These are phyloP conservation scores for Yamadazyma sp. DNA, from an alignment of 1,139 yeast genomes.

Conservation along the genomic window DNA sequence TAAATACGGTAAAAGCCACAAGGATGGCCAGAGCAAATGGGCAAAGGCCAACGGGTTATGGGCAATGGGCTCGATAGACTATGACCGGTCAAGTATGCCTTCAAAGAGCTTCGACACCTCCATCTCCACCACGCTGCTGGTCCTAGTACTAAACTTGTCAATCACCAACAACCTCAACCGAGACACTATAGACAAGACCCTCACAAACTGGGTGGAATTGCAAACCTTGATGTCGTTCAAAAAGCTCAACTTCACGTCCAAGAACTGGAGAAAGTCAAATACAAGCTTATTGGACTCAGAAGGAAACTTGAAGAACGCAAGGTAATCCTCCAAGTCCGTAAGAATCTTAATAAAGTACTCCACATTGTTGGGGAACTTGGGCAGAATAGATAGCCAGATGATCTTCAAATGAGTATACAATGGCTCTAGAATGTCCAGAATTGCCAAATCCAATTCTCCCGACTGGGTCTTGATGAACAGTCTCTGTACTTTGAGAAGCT, in stretches of 20 bases:
- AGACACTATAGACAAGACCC: constrained; percentile 47
- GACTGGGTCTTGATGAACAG: constrained; percentile 63
- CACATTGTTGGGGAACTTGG: constrained; percentile 47
- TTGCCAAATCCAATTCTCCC: constrained; percentile 28
- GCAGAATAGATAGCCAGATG: constrained; percentile 54
- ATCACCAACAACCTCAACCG: constrained; percentile 39
- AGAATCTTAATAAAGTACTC: constrained; percentile 61
- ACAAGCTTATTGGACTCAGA: constrained; percentile 7
- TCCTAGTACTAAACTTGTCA: constrained; percentile 8
- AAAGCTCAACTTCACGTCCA: constrained; percentile 13
- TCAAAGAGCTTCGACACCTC: constrained; percentile 42
- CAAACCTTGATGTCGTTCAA: constrained; percentile 16
- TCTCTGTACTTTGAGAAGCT: constrained; percentile 58
- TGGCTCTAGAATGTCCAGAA: constrained; percentile 45
- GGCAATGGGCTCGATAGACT: too few species aligned
- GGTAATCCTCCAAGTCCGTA: constrained; percentile 66
- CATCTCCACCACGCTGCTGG: constrained; percentile 22
- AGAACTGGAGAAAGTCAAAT: constrained; percentile 13
- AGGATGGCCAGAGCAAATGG: too few species aligned
- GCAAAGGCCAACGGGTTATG: too few species aligned
- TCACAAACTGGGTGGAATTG: constrained; percentile 45
- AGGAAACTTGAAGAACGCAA: constrained; percentile 39
- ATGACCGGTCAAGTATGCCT: constrained; percentile 31
- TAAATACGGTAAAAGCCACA: too few species aligned
- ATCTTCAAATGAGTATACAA: constrained; percentile 48